These are phyloP conservation scores for Starmerella bombicola DNA, from an alignment of 805 yeast genomes.

Conservation along the genomic window DNA sequence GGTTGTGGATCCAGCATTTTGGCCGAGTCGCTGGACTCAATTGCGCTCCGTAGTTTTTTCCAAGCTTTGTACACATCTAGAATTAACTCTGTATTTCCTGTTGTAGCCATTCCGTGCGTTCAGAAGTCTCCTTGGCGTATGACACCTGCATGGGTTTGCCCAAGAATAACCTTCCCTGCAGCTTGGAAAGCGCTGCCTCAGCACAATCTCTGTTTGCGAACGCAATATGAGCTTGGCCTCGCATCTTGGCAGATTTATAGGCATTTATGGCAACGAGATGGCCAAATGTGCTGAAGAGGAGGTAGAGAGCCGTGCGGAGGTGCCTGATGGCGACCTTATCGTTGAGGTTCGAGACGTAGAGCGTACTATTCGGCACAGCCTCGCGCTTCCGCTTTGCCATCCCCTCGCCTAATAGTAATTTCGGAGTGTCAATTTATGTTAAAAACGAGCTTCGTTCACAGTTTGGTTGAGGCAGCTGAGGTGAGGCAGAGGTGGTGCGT, in stretches of 20 bases:
- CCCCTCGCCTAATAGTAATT: not conserved
- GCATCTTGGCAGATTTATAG: conserved; percentile 30
- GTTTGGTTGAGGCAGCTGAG: too few species aligned
- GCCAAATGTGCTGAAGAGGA: conserved; percentile 32
- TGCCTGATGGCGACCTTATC: conserved; percentile 29
- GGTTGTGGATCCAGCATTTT: conserved; percentile 26
- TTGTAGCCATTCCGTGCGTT: conserved; percentile 11
- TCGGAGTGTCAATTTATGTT: too few species aligned
- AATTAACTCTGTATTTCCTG: not conserved
- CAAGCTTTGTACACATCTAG: too few species aligned
- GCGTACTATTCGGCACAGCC: conserved; percentile 19
- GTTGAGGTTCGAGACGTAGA: conserved; percentile 31
- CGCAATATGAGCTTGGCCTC: conserved; percentile 36
- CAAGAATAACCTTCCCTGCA: conserved; percentile 27
- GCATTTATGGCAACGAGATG: conserved; percentile 29
- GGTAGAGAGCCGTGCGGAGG: conserved; percentile 27
- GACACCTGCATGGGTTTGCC: conserved; percentile 29
- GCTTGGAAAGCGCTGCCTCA: conserved; percentile 24
- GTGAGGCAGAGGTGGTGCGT: not conserved
- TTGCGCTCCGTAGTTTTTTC: too few species aligned
- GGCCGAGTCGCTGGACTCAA: conserved; percentile 27
- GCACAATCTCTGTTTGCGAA: conserved; percentile 27
- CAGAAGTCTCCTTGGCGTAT: conserved; percentile 26
- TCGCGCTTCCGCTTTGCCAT: not conserved
- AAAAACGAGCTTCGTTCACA: too few species aligned